Percentiles rank a stretch among this genome's conserved stretches.
phyloP scores from a whole-genome alignment of 2,329 filamentous ascomycete species.

The Bipolaris victoriae region DNA sequence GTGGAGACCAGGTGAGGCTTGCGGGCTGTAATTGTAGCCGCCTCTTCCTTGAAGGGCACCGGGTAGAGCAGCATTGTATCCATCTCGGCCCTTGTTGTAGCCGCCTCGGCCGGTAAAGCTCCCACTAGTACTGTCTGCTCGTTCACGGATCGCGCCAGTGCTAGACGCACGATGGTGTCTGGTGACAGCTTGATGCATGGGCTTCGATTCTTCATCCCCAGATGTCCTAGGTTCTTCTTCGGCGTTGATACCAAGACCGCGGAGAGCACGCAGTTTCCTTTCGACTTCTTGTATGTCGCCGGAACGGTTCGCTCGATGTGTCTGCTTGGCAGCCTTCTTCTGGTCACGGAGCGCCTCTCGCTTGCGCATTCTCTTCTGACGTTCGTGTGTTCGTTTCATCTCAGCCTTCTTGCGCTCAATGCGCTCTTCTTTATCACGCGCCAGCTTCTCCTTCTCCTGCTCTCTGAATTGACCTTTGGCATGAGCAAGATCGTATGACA shows the following conservation, averaged over 20 bases:
- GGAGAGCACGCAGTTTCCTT: slow-evolving; percentile 35
- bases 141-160: slow-evolving; percentile 35
- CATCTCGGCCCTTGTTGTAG: slow-evolving; percentile 45
- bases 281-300: slow-evolving; percentile 38
- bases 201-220: slow-evolving; percentile 40
- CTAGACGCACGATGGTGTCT: slow-evolving; percentile 41
- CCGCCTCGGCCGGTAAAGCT: slow-evolving; percentile 41
- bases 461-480: slow-evolving; percentile 65
- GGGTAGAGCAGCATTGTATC: slow-evolving; percentile 43
- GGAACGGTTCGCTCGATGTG: slow-evolving; percentile 28
- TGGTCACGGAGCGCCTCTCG: slow-evolving; percentile 48
- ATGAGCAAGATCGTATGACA: slow-evolving; percentile 73
- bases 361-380: slow-evolving; percentile 44
- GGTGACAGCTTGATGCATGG: slow-evolving; percentile 34
- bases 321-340: slow-evolving; percentile 46
- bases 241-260: slow-evolving; percentile 44
- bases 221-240: slow-evolving; percentile 40
- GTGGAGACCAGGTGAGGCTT: slow-evolving; percentile 25
- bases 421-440: slow-evolving; percentile 48
- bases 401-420: slow-evolving; percentile 44
- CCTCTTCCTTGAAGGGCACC: slow-evolving; percentile 32
- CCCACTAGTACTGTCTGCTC: slow-evolving; percentile 41
- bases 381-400: slow-evolving; percentile 48
- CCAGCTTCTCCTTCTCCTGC: slow-evolving; percentile 56
- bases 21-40: slow-evolving; percentile 21